phyloP scores from a whole-genome alignment of 2,329 filamentous ascomycete species.

The Gliomastix tumulicola region DNA sequence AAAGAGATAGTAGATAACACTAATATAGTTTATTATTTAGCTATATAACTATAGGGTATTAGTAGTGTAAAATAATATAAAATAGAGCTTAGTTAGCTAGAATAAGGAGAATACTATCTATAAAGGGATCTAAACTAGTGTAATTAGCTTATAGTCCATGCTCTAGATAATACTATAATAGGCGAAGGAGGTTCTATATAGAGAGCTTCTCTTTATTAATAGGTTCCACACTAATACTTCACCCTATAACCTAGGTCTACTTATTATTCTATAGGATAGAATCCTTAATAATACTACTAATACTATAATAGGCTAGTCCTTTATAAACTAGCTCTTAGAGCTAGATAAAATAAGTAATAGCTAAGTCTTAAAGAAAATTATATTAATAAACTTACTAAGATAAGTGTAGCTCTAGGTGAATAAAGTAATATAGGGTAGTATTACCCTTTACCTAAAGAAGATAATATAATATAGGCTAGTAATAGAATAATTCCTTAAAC shows the following conservation, averaged over 20 bases:
- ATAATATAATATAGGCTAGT: neutral
- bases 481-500: neutral
- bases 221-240: neutral
- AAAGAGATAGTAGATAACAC: neutral
- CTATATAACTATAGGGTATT: neutral
- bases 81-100: neutral
- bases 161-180: neutral
- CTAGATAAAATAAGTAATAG: neutral
- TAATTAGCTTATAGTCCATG: neutral
- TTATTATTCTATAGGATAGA: neutral
- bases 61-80: neutral
- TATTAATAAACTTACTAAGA: neutral
- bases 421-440: neutral
- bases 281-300: conserved; percentile 1
- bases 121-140: neutral
- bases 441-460: neutral
- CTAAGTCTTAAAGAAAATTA: neutral
- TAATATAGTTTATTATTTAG: neutral
- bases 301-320: conserved; percentile 1
- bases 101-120: neutral
- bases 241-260: conserved; percentile 1
- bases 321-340: neutral
- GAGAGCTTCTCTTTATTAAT: neutral
- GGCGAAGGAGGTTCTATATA: neutral
- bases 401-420: neutral